Evolutionary conservation across 2,329 filamentous ascomycete species (phyloP), one percentile per base, ranked within the genome.

Genomic region (Polytolypa hystricis): DNA sequence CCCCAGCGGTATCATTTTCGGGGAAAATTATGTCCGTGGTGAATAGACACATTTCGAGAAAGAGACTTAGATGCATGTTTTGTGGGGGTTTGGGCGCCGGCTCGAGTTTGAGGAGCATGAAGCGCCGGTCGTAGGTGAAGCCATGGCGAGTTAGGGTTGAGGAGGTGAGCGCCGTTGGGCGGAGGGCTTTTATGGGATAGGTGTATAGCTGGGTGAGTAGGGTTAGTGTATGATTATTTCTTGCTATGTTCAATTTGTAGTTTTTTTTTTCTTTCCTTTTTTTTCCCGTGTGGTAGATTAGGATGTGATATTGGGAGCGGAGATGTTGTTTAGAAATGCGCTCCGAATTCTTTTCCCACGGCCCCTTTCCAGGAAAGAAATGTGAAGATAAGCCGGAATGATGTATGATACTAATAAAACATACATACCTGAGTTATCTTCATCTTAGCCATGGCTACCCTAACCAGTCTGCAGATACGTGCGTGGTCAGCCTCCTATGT

Each of bases 161-260:
- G 1, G 60, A 56, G 4, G 63, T 41, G 20, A 84, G 60, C 12
- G 66, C 56, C 37, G 79, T 71, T 34, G 72, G 73, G 23, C 76
- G 73, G n/a, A 84, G 68, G 5, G 71, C 78, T 54, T 85, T 85
- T 60, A 85, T 77, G 28, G 81, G 80, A 54, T 85, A 84, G 32
- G 81, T 67, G 56, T 78, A 82, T 23, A 85, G 66, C 73, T 79
- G 44, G n/a, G n/a, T 25, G n/a, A 25, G 21, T 33, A 10, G 12
- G 18, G 10, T 8, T 33, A 14, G 7, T 18, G 6, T n/a, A 30
- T 12, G 11, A 2, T 17, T n/a, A n/a, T n/a, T n/a, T n/a, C n/a
- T n/a, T n/a, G n/a, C n/a, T n/a, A n/a, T n/a, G n/a, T n/a, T n/a
- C n/a, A n/a, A n/a, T n/a, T n/a, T n/a, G n/a, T n/a, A n/a, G n/a